phyloP scores from a whole-genome alignment of 2,329 filamentous ascomycete species.

The Colletotrichum sp. region DNA sequence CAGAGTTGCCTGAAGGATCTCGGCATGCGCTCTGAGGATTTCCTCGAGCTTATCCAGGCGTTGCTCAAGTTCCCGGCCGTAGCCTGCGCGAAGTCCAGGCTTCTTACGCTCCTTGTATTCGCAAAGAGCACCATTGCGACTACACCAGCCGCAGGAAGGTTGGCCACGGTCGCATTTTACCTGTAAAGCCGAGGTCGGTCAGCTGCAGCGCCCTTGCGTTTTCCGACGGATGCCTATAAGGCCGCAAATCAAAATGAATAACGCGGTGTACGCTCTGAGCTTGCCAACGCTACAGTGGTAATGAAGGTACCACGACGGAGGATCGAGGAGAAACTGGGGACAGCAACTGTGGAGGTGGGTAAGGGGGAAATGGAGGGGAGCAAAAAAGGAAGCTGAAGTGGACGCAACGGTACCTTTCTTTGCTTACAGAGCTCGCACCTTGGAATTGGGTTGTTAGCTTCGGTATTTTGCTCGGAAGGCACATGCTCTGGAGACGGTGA shows the following conservation, averaged over 20 bases:
- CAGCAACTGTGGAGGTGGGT: background rate
- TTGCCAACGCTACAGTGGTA: background rate
- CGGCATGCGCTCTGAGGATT: slow-evolving; percentile 68
- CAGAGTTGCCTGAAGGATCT: slow-evolving; percentile 67
- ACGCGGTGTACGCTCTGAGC: background rate
- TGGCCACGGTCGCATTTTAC: slow-evolving; percentile 80
- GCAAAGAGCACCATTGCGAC: slow-evolving; percentile 65
- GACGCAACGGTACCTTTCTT: slow-evolving; percentile 66
- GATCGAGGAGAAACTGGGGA: background rate
- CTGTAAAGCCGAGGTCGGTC: slow-evolving; percentile 36
- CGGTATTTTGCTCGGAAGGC: slow-evolving; percentile 22
- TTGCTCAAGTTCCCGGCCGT: slow-evolving; percentile 76
- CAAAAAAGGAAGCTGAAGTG: background rate
- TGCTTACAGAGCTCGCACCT: slow-evolving; percentile 82
- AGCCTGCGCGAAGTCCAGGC: slow-evolving; percentile 68
- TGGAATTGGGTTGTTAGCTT: slow-evolving; percentile 41
- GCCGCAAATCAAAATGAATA: background rate
- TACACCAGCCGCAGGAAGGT: slow-evolving; percentile 74
- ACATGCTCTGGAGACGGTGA: slow-evolving; percentile 22
- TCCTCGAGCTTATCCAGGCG: slow-evolving; percentile 73
- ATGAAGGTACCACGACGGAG: background rate
- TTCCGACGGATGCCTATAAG: background rate
- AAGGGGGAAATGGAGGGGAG: background rate
- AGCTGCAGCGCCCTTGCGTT: background rate
- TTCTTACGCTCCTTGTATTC: slow-evolving; percentile 75